Conservation (phyloP, 139 green algal genomes). For the Pycnococcus provasolii region DNA sequence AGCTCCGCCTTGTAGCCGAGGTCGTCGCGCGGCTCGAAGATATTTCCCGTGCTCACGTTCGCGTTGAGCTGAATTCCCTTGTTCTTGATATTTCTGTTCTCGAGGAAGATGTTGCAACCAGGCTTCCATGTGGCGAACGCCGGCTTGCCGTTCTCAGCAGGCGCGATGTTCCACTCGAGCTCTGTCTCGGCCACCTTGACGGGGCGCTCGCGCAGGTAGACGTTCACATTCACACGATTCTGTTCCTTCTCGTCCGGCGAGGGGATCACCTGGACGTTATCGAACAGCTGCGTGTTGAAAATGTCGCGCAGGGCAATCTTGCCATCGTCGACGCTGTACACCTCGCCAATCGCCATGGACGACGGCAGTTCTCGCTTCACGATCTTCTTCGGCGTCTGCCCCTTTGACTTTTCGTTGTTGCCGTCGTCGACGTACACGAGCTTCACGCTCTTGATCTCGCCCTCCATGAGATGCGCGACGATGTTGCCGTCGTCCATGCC, state of each 20-base stretch:
- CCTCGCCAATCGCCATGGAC: conserved; percentile 38
- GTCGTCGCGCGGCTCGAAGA: conserved; percentile 57
- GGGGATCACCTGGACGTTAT: conserved; percentile 65
- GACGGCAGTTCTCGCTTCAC: conserved; percentile 46
- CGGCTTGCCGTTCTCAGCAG: conserved; percentile 44
- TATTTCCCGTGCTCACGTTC: conserved; percentile 54
- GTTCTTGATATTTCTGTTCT: conserved; percentile 57
- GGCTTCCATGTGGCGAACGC: conserved; percentile 30
- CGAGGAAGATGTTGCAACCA: conserved; percentile 32
- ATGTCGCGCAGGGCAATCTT: conserved; percentile 61
- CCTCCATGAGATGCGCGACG: conserved; percentile 50
- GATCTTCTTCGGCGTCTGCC: conserved; percentile 23
- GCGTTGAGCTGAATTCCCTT: conserved; percentile 45
- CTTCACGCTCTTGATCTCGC: conserved; percentile 38
- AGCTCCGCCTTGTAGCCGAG: conserved; percentile 63
- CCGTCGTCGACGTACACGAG: conserved; percentile 48
- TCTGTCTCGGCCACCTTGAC: conserved; percentile 35
- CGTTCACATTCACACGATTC: conserved; percentile 54
- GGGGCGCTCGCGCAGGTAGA: conserved; percentile 59
- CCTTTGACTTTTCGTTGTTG: conserved; percentile 30
- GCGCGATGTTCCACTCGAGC: conserved; percentile 54
- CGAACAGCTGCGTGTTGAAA: conserved; percentile 60
- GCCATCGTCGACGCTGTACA: conserved; percentile 65
- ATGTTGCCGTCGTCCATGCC: conserved; percentile 62
- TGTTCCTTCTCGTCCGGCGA: conserved; percentile 43